phyloP scores from a whole-genome alignment of 2,329 filamentous ascomycete genomes.

The Ascochyta lentis region DNA sequence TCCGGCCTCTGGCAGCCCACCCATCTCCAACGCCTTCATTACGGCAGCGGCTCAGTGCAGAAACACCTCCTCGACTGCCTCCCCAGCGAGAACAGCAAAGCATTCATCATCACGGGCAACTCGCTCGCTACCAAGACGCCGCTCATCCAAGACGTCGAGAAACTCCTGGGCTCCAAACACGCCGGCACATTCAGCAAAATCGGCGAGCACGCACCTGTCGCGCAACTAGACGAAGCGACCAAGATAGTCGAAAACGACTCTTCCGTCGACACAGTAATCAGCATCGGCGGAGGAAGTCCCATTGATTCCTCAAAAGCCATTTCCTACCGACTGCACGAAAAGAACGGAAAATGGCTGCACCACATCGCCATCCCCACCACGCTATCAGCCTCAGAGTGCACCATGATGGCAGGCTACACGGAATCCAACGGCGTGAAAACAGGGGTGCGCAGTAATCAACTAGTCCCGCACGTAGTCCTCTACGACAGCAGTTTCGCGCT shows the following conservation, averaged over 20 bases:
- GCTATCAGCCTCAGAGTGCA: constrained; percentile 62
- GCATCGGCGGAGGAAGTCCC: constrained; percentile 61
- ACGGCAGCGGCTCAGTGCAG: constrained; percentile 56
- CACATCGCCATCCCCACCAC: constrained; percentile 52
- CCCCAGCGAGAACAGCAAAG: constrained; percentile 56
- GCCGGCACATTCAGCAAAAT: constrained; percentile 64
- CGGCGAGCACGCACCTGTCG: constrained; percentile 62
- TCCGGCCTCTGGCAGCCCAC: constrained; percentile 60
- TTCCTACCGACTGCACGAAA: constrained; percentile 43
- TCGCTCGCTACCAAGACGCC: constrained; percentile 62
- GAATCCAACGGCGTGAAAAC: constrained; percentile 58
- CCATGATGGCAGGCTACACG: constrained; percentile 60
- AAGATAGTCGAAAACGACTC: constrained; percentile 54
- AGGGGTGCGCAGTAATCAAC: constrained; percentile 51
- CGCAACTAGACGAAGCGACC: constrained; percentile 60
- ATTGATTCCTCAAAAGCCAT: constrained; percentile 58
- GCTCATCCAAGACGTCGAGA: constrained; percentile 59
- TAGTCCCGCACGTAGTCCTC: constrained; percentile 58
- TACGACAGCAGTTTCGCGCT: constrained; percentile 61
- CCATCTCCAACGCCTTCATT: constrained; percentile 58
- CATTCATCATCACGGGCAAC: constrained; percentile 63
- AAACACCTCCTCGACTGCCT: constrained; percentile 56
- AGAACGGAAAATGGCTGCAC: constrained; percentile 43
- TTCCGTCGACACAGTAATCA: constrained; percentile 62
- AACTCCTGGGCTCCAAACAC: constrained; percentile 55